Evolutionary conservation across 306 rosid species (phyloP).

Genomic region (Trifolium repens): DNA sequence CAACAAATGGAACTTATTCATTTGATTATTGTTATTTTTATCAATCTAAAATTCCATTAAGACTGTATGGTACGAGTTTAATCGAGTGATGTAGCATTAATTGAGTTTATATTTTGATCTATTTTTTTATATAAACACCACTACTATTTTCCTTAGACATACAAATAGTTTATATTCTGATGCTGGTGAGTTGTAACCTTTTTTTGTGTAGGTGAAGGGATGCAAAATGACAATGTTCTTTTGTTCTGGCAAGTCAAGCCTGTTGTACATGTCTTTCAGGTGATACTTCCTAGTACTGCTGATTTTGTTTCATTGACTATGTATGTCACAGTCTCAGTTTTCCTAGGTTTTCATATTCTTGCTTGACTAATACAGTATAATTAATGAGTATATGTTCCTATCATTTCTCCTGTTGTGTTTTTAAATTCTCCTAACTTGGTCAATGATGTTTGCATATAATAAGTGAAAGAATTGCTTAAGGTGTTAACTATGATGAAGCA

Average conservation of each 20-base stretch:
- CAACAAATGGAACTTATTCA: background rate
- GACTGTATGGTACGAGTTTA: background rate
- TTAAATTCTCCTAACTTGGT: conserved; percentile 21
- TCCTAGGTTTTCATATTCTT: conserved; percentile 5
- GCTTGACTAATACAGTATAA: conserved; percentile 1
- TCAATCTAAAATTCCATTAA: conserved; percentile 1
- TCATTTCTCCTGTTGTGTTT: conserved; percentile 1
- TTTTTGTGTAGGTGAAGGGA: conserved; percentile 66
- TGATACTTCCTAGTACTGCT: conserved; percentile 44
- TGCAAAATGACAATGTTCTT: conserved; percentile 71
- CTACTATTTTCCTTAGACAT: background rate
- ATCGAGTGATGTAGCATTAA: conserved; percentile 2
- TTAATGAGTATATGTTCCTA: conserved; percentile 7
- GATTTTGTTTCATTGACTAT: conserved; percentile 5
- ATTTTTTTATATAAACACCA: no score
- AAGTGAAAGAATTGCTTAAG: conserved; percentile 6
- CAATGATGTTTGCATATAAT: conserved; percentile 6
- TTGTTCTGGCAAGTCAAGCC: conserved; percentile 99
- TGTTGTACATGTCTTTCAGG: conserved; percentile 93
- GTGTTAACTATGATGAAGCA: background rate
- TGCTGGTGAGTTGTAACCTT: conserved; percentile 2
- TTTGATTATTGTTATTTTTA: conserved; percentile 18
- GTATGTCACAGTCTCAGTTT: conserved; percentile 7
- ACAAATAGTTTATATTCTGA: conserved; percentile 25
- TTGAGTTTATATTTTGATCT: no score